These are phyloP conservation scores for Pseudonitzschia multiseries DNA, from an alignment of 108 stramenopile genomes.

Conservation along the genomic window DNA sequence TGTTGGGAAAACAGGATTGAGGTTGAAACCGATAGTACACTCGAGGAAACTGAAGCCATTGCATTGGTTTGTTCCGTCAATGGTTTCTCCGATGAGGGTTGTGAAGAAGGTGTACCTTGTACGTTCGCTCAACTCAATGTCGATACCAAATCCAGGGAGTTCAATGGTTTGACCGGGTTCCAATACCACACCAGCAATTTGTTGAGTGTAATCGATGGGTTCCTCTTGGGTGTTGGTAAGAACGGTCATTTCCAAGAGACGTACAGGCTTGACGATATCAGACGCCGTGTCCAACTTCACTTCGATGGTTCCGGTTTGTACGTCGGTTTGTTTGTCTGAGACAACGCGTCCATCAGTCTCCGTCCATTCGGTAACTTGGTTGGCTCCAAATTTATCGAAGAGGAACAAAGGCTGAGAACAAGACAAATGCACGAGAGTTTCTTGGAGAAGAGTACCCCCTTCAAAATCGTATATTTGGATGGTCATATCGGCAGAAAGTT, in stretches of 20 bases:
- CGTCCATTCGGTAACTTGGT: slow-evolving; percentile 28
- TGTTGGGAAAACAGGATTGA: slow-evolving; percentile 19
- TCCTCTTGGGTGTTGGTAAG: slow-evolving; percentile 1
- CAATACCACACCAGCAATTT: slow-evolving; percentile 3
- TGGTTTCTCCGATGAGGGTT: slow-evolving; percentile 17
- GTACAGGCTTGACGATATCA: slow-evolving; percentile 6
- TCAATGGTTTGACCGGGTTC: slow-evolving; percentile 1
- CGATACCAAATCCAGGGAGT: slow-evolving; percentile 2
- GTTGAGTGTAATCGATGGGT: slow-evolving; percentile 7
- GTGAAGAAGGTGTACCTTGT: slow-evolving; percentile 24
- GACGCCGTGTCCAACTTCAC: not conserved
- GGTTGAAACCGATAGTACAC: slow-evolving; percentile 11
- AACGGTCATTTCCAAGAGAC: slow-evolving; percentile 11
- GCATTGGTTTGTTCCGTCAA: slow-evolving; percentile 9
- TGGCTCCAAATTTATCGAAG: slow-evolving; percentile 33
- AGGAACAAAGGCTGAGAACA: slow-evolving; percentile 36
- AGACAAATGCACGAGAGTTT: slow-evolving; percentile 29
- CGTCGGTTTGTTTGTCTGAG: slow-evolving; percentile 1
- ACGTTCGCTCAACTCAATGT: slow-evolving; percentile 18
- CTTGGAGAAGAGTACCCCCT: slow-evolving; percentile 21
- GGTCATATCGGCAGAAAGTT: slow-evolving; percentile 11
- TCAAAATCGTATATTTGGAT: not conserved
- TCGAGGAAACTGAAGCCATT: slow-evolving; percentile 6
- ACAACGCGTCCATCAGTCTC: slow-evolving; percentile 15
- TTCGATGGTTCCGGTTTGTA: slow-evolving; percentile 2